Percentiles rank a stretch among this genome's conserved stretches.
Evolutionary conservation across 768 basidiomycete species (phyloP).

Genomic region (Astraeus odoratus): DNA sequence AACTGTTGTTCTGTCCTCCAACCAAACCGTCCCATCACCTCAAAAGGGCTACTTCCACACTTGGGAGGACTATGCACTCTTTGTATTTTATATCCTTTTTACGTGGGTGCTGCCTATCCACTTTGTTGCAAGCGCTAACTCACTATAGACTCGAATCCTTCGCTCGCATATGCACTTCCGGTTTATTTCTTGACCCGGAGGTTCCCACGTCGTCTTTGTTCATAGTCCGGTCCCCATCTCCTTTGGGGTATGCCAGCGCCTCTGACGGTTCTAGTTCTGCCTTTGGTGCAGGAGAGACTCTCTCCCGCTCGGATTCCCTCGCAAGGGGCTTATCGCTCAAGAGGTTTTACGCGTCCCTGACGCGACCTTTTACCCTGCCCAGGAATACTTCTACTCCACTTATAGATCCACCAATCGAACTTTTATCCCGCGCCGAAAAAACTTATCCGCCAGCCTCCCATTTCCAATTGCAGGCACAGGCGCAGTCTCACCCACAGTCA

Average conservation of each 20-base stretch:
- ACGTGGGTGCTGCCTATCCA: slow-evolving; percentile 49
- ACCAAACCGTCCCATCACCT: slow-evolving; percentile 33
- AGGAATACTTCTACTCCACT: slow-evolving; percentile 16
- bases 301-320: slow-evolving; percentile 30
- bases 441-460: slow-evolving; percentile 16
- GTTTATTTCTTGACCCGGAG: slow-evolving; percentile 83
- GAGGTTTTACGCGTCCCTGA: slow-evolving; percentile 38
- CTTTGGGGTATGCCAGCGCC: slow-evolving; percentile 14
- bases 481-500: slow-evolving; percentile 21
- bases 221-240: slow-evolving; percentile 30
- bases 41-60: slow-evolving; percentile 71
- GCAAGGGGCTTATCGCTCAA: slow-evolving; percentile 39
- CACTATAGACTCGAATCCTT: slow-evolving; percentile 67
- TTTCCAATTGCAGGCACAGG: slow-evolving; percentile 24
- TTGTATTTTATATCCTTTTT: slow-evolving; percentile 77
- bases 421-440: background rate
- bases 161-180: slow-evolving; percentile 85
- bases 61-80: slow-evolving; percentile 90
- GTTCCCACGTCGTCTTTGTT: slow-evolving; percentile 47
- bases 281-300: slow-evolving; percentile 16
- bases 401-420: slow-evolving; percentile 5
- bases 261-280: slow-evolving; percentile 22
- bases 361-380: slow-evolving; percentile 49
- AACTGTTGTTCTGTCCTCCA: slow-evolving; percentile 47
- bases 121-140: slow-evolving; percentile 1